These are phyloP conservation scores for Eimeria maxima DNA, from an alignment of 169 alveolate genomes.

Conservation along the genomic window DNA sequence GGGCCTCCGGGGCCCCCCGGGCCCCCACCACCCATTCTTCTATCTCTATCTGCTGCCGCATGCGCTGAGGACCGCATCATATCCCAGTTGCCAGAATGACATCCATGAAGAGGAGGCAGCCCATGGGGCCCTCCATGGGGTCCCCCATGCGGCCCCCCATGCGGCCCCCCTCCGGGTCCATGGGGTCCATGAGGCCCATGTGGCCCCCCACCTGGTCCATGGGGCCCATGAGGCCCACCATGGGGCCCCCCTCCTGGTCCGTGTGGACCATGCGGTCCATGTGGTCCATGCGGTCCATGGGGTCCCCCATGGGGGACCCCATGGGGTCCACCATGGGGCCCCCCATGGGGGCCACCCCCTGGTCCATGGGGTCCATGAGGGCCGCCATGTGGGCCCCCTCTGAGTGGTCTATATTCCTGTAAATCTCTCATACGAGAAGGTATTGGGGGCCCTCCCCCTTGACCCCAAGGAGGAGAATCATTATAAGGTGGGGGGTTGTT, in stretches of 20 bases:
- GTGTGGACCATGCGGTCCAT: not conserved
- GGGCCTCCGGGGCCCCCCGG: conserved; percentile 12
- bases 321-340: not conserved
- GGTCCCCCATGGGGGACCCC: conserved; percentile 36
- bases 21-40: conserved; percentile 19
- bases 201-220: too few species aligned
- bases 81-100: not conserved
- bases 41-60: conserved; percentile 16
- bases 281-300: not conserved
- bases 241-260: not conserved
- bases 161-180: conserved; percentile 4
- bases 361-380: not conserved
- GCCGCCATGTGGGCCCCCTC: conserved; percentile 3
- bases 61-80: conserved; percentile 2
- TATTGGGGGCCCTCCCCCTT: not conserved
- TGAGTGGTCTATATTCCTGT: not conserved
- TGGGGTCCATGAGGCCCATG: not conserved
- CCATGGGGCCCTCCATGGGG: conserved; percentile 22
- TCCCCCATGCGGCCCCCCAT: not conserved
- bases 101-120: not conserved
- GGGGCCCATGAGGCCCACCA: not conserved
- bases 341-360: not conserved
- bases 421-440: not conserved
- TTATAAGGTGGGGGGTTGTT: too few species aligned
- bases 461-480: not conserved